Evolutionary conservation across 257 asterid genomes (phyloP).

Genomic region (Coffea eugenioides): DNA sequence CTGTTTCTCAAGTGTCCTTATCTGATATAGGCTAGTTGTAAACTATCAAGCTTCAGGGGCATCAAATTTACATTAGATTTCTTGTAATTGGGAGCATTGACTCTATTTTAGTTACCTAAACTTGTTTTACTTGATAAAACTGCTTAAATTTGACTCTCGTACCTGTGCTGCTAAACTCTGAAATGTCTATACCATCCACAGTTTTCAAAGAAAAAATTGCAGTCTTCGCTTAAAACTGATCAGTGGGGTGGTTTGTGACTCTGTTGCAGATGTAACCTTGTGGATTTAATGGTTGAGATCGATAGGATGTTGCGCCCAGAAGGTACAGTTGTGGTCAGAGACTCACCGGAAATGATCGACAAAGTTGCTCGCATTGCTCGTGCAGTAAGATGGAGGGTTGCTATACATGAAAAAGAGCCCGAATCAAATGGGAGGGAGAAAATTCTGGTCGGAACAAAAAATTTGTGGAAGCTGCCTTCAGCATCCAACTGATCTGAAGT

Average conservation of each 20-base stretch:
- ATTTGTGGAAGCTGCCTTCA: conserved; percentile 54
- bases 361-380: conserved; percentile 59
- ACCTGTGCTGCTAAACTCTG: not conserved
- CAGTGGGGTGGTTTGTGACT: not conserved
- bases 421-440: conserved; percentile 66
- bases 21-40: not conserved
- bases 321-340: conserved; percentile 81
- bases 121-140: not conserved
- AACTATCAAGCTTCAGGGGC: not conserved
- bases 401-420: conserved; percentile 68
- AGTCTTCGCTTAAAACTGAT: not conserved
- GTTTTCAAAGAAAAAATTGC: not conserved
- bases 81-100: not conserved
- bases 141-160: not conserved
- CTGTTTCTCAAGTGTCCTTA: not conserved
- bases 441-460: conserved; percentile 76
- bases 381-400: conserved; percentile 73
- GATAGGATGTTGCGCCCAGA: conserved; percentile 92
- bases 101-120: not conserved
- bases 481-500: not conserved
- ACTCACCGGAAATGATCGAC: conserved; percentile 70
- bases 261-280: conserved; percentile 79
- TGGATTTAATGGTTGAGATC: conserved; percentile 89
- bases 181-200: not conserved
- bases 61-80: not conserved